Evolutionary conservation across 2,329 filamentous ascomycete species (phyloP).

Genomic region (Alternaria gansuensis): DNA sequence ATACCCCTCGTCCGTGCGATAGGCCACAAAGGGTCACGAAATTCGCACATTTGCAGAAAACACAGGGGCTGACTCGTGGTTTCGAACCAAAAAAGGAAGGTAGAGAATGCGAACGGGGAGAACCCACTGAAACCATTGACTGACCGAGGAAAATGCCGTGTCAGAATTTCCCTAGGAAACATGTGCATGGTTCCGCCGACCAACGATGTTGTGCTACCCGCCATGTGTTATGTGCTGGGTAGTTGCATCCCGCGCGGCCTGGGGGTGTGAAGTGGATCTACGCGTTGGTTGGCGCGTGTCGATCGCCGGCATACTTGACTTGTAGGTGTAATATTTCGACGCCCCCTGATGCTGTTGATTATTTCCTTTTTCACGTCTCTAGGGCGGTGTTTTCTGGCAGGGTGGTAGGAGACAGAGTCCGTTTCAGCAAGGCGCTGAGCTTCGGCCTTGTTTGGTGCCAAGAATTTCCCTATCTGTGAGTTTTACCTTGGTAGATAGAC

Average conservation of each 20-base stretch:
- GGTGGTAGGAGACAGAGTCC: background rate
- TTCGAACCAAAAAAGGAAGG: constrained; percentile 4
- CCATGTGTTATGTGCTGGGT: constrained; percentile 1
- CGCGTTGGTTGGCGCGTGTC: constrained; percentile 2
- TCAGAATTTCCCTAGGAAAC: background rate
- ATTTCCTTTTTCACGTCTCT: constrained; percentile 4
- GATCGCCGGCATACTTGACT: constrained; percentile 12
- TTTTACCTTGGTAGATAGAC: background rate
- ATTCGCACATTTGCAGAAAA: constrained; percentile 2
- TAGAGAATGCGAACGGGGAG: background rate
- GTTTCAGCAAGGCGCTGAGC: constrained; percentile 3
- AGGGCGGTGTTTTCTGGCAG: background rate
- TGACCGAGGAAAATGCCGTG: constrained; percentile 12
- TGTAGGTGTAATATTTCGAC: constrained; percentile 18
- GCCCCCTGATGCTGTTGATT: background rate
- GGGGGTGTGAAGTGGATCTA: constrained; percentile 2
- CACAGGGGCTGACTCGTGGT: constrained; percentile 9
- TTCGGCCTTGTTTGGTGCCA: constrained; percentile 3
- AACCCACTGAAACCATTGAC: background rate
- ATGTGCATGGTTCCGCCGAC: constrained; percentile 7
- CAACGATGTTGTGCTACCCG: constrained; percentile 7
- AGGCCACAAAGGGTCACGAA: constrained; percentile 4
- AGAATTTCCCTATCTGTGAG: constrained; percentile 6
- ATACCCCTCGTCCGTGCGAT: background rate
- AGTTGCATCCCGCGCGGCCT: constrained; percentile 9